These are phyloP conservation scores for Coemansia sp. DNA, from an alignment of 192 early-diverging fungal species.

Conservation along the genomic window DNA sequence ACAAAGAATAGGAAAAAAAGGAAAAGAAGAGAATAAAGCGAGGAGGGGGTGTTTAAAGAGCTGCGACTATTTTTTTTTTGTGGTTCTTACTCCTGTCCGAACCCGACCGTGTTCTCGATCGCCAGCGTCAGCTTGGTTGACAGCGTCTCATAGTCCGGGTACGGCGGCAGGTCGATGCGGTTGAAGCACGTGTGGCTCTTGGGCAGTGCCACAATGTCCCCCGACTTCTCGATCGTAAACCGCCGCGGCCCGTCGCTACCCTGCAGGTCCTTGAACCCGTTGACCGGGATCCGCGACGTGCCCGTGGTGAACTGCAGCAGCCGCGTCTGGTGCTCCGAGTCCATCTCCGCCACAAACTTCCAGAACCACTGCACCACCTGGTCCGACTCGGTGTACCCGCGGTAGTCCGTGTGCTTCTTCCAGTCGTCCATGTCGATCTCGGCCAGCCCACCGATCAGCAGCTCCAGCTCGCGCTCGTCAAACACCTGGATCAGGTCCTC, in stretches of 20 bases:
- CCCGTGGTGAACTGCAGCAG: slow-evolving; percentile 97
- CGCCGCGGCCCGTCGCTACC: slow-evolving; percentile 92
- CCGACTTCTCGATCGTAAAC: slow-evolving; percentile 94
- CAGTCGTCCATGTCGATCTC: slow-evolving; percentile 98
- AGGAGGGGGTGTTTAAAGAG: no score
- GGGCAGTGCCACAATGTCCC: slow-evolving; percentile 78
- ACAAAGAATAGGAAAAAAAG: background rate
- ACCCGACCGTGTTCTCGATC: slow-evolving; percentile 94
- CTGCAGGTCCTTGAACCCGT: slow-evolving; percentile 98
- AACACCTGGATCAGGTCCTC: slow-evolving; percentile 92
- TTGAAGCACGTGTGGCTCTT: slow-evolving; percentile 98
- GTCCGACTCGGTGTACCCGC: slow-evolving; percentile 96
- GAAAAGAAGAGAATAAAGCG: background rate
- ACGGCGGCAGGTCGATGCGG: slow-evolving; percentile 92
- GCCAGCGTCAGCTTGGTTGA: slow-evolving; percentile 81
- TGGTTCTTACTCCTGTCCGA: slow-evolving; percentile 71
- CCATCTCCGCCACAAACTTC: slow-evolving; percentile 83
- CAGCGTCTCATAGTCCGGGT: slow-evolving; percentile 74
- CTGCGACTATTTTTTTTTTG: background rate
- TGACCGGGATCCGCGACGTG: slow-evolving; percentile 96
- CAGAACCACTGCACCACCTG: slow-evolving; percentile 96
- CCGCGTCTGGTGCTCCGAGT: slow-evolving; percentile 90
- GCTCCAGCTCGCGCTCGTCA: slow-evolving; percentile 96
- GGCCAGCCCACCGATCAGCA: slow-evolving; percentile 93
- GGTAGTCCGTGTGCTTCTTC: slow-evolving; percentile 98